A percentile compares a stretch with the other conserved stretches of the same genome.
phyloP scores from a whole-genome alignment of 2,329 filamentous ascomycete species.

The Orbilia oligospora region DNA sequence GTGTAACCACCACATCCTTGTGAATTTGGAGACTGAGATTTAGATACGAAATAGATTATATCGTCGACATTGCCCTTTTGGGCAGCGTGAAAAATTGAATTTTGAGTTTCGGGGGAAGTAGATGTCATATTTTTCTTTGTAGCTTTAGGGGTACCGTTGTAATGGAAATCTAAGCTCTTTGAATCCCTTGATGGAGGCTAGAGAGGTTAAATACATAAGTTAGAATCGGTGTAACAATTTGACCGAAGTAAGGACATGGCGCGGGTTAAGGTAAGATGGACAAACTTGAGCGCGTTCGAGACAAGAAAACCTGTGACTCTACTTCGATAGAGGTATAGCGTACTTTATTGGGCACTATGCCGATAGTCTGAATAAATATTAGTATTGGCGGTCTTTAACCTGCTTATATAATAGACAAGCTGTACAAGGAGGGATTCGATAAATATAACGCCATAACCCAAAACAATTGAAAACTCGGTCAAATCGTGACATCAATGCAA shows the following conservation, averaged over 20 bases:
- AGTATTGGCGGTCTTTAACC: no score
- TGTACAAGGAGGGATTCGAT: no score
- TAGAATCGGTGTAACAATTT: conserved; percentile 20
- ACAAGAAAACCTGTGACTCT: conserved; percentile 10
- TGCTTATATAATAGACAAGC: no score
- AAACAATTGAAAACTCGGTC: no score
- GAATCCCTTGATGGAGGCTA: no score
- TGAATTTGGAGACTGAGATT: conserved; percentile 35
- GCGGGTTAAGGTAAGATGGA: background rate
- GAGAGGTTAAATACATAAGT: no score
- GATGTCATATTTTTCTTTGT: conserved; percentile 19
- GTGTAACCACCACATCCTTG: conserved; percentile 46
- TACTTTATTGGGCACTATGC: no score
- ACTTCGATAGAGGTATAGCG: no score
- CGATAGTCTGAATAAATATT: no score
- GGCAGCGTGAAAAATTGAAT: conserved; percentile 46
- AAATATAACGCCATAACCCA: no score
- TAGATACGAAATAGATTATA: conserved; percentile 39
- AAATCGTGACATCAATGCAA: no score
- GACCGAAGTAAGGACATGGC: background rate
- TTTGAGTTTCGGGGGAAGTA: background rate
- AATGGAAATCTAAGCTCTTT: background rate
- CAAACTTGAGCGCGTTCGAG: background rate
- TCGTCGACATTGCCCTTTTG: conserved; percentile 43
- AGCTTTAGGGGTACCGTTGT: background rate